phyloP scores from a whole-genome alignment of 2,329 filamentous ascomycete species.

The Xylaria sp. region DNA sequence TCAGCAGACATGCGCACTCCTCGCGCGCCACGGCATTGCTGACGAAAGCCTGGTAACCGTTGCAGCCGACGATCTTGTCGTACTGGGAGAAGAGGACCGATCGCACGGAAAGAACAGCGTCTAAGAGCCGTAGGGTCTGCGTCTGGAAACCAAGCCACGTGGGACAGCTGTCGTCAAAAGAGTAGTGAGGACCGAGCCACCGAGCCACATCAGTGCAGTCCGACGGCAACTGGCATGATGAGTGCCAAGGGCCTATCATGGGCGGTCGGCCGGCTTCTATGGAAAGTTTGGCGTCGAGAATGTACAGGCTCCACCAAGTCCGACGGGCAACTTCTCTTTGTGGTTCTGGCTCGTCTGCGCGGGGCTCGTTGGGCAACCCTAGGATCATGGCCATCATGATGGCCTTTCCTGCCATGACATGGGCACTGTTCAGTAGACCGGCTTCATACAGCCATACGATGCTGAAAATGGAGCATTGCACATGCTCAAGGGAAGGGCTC shows the following conservation, averaged over 20 bases:
- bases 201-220: conserved; percentile 12
- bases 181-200: conserved; percentile 25
- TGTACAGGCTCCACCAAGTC: conserved; percentile 30
- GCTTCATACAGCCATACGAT: conserved; percentile 27
- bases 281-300: conserved; percentile 26
- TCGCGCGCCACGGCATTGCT: conserved; percentile 18
- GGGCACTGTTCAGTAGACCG: conserved; percentile 24
- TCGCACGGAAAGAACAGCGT: conserved; percentile 1
- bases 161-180: conserved; percentile 18
- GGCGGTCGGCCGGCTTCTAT: conserved; percentile 28
- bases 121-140: conserved; percentile 21
- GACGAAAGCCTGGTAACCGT: conserved; percentile 15
- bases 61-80: conserved; percentile 10
- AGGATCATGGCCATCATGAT: conserved; percentile 25
- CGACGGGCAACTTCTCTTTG: conserved; percentile 24
- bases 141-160: conserved; percentile 28
- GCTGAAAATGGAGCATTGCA: conserved; percentile 30
- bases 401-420: conserved; percentile 19
- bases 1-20: conserved; percentile 22
- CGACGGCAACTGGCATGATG: conserved; percentile 21
- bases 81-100: conserved; percentile 13
- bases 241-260: conserved; percentile 14
- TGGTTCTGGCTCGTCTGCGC: conserved; percentile 7
- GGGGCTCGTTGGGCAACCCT: conserved; percentile 23
- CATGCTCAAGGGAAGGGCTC: conserved; percentile 17